Conservation (phyloP, 192 early-diverging fungal genomes). For the Allomyces javanicus region DNA sequence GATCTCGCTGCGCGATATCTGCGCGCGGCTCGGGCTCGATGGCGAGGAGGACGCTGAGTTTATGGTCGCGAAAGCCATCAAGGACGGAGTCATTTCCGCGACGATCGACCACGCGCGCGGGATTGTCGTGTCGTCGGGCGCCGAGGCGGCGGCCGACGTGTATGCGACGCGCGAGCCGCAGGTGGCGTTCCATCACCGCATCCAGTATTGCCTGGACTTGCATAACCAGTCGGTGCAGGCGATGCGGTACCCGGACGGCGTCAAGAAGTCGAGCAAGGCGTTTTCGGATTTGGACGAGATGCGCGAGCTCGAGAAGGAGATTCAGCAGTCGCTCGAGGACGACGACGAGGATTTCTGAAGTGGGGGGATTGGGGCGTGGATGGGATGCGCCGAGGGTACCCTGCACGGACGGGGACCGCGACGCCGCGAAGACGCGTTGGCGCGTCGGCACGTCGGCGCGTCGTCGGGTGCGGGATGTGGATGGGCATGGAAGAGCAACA, state of each 20-base stretch:
- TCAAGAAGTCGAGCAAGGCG: constrained; percentile 45
- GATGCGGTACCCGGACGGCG: constrained; percentile 83
- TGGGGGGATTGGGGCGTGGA: too few relatives aligned
- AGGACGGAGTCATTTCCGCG: constrained; percentile 98
- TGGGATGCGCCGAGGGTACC: too few relatives aligned
- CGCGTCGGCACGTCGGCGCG: too few relatives aligned
- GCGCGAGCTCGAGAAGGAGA: constrained; percentile 77
- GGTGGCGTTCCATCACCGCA: constrained; percentile 81
- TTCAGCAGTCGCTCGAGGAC: constrained; percentile 71
- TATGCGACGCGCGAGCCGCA: constrained; percentile 96
- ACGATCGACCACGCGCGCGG: constrained; percentile 84
- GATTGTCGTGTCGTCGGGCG: constrained; percentile 50
- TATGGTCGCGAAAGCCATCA: constrained; percentile 95
- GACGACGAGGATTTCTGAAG: constrained; percentile 33
- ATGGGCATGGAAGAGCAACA: too few relatives aligned
- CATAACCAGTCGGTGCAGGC: constrained; percentile 97
- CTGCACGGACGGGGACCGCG: too few relatives aligned
- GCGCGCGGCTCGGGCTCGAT: constrained; percentile 89
- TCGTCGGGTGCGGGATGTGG: too few relatives aligned
- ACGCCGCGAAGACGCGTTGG: too few relatives aligned
- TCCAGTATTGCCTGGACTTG: constrained; percentile 82
- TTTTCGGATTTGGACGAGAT: constrained; percentile 70
- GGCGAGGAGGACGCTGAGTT: constrained; percentile 98
- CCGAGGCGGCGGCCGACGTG: constrained; percentile 69
- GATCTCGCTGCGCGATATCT: constrained; percentile 88